These are phyloP conservation scores for Chlamydomonas incerta DNA, from an alignment of 139 green algal species.

Conservation along the genomic window DNA sequence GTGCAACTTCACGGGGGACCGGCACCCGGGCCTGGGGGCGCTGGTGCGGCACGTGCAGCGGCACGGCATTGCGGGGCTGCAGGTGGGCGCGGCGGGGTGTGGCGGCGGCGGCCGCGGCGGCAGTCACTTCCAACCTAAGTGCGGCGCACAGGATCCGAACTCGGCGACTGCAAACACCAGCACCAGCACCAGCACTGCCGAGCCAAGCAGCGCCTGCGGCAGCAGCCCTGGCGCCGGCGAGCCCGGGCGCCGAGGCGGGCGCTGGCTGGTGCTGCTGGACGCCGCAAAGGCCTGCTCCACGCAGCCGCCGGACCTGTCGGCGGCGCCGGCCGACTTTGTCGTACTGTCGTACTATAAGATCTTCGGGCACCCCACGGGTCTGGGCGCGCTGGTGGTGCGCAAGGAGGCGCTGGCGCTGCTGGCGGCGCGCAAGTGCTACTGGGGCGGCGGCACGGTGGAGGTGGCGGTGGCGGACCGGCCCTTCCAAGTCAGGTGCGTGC, in stretches of 20 bases:
- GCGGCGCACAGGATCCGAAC: too few relatives aligned
- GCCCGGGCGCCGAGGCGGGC: not conserved
- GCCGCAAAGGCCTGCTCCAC: slow-evolving; percentile 87
- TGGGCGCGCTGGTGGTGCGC: slow-evolving; percentile 87
- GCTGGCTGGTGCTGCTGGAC: slow-evolving; percentile 88
- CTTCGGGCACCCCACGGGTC: slow-evolving; percentile 74
- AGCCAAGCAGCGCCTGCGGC: not conserved
- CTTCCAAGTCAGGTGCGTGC: slow-evolving; percentile 63
- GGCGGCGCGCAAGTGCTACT: slow-evolving; percentile 74
- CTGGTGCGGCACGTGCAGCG: slow-evolving; percentile 7
- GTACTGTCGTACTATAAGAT: slow-evolving; percentile 96
- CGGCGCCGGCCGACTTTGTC: slow-evolving; percentile 81
- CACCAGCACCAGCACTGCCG: not conserved
- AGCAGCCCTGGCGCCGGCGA: not conserved
- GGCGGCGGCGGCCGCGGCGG: not conserved
- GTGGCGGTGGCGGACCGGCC: slow-evolving; percentile 62
- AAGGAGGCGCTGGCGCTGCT: slow-evolving; percentile 66
- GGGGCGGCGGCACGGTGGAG: slow-evolving; percentile 87
- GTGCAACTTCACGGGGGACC: slow-evolving; percentile 88
- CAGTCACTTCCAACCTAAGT: too few relatives aligned
- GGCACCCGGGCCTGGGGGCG: slow-evolving; percentile 28
- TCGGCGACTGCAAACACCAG: slow-evolving; percentile 25
- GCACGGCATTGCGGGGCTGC: not conserved
- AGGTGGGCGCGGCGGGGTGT: too few relatives aligned
- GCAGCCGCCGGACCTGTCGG: slow-evolving; percentile 81